phyloP scores from a whole-genome alignment of 169 alveolate genomes.

The Theileria orientalis region DNA sequence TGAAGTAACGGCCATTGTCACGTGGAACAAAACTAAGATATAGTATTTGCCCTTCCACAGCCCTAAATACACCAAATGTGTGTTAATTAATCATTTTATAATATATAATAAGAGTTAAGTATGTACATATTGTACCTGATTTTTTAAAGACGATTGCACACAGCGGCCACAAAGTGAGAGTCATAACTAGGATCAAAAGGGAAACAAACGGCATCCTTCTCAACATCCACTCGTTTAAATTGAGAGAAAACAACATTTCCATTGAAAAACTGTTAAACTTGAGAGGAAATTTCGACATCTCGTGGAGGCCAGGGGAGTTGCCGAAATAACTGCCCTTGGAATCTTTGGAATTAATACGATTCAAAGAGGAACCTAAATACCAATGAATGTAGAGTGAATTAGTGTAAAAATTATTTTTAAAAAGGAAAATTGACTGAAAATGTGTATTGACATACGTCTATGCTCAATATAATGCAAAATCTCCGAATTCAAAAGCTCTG shows the following conservation, averaged over 20 bases:
- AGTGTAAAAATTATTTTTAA: too few relatives aligned
- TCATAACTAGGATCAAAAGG: constrained; percentile 44
- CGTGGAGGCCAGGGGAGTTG: not conserved
- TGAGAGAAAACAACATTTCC: constrained; percentile 70
- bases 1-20: constrained; percentile 40
- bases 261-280: constrained; percentile 60
- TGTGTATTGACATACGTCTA: not conserved
- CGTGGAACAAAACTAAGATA: constrained; percentile 44
- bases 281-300: constrained; percentile 55
- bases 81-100: too few relatives aligned
- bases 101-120: too few relatives aligned
- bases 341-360: not conserved
- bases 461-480: not conserved
- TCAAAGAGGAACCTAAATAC: too few relatives aligned
- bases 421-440: too few relatives aligned
- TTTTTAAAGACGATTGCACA: constrained; percentile 37
- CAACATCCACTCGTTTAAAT: constrained; percentile 57
- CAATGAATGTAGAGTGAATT: too few relatives aligned
- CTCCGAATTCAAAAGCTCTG: not conserved
- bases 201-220: constrained; percentile 44
- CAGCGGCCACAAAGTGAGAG: constrained; percentile 55
- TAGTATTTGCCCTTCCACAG: constrained; percentile 38
- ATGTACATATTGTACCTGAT: not conserved
- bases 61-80: not conserved
- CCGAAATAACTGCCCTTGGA: not conserved